Percentiles rank a stretch among this genome's conserved stretches.
These are phyloP conservation scores for Annona squamosa DNA, from an alignment of 164 flowering plant genomes.

Conservation along the genomic window DNA sequence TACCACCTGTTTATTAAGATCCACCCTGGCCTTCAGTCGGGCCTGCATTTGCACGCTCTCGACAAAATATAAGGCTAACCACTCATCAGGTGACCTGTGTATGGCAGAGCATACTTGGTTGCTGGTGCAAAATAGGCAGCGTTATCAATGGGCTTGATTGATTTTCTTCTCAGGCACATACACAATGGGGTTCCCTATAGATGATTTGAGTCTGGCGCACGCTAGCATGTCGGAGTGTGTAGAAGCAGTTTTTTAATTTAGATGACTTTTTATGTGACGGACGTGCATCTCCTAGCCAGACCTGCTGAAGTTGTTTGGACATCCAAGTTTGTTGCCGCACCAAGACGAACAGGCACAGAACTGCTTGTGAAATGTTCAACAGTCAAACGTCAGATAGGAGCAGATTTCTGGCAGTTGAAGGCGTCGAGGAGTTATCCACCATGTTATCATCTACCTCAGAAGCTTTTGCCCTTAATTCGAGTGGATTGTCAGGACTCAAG, in stretches of 20 bases:
- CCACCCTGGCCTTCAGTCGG: not conserved
- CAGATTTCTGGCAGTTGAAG: conserved; percentile 14
- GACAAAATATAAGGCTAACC: too few species aligned
- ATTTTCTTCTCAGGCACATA: too few species aligned
- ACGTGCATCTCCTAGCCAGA: not conserved
- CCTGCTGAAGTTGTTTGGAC: not conserved
- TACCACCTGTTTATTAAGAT: not conserved
- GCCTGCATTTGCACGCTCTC: not conserved
- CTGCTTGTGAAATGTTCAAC: conserved; percentile 8
- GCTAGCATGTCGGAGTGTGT: not conserved
- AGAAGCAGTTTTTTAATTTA: not conserved
- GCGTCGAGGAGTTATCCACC: conserved; percentile 39
- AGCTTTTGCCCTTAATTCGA: conserved; percentile 59
- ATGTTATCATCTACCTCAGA: conserved; percentile 67
- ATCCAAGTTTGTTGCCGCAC: conserved; percentile 4
- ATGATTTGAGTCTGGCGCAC: too few species aligned
- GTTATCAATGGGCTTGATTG: too few species aligned
- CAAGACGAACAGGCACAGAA: not conserved
- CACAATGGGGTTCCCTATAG: too few species aligned
- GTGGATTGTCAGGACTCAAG: conserved; percentile 80
- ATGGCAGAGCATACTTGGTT: too few species aligned
- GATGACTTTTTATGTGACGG: not conserved
- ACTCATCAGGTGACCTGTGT: too few species aligned
- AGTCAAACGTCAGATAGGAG: not conserved
- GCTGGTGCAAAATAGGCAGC: too few species aligned